Evolutionary conservation across 768 basidiomycete genomes (phyloP), one percentile per base, ranked within the genome.

Genomic region (Kwoniella europaea): DNA sequence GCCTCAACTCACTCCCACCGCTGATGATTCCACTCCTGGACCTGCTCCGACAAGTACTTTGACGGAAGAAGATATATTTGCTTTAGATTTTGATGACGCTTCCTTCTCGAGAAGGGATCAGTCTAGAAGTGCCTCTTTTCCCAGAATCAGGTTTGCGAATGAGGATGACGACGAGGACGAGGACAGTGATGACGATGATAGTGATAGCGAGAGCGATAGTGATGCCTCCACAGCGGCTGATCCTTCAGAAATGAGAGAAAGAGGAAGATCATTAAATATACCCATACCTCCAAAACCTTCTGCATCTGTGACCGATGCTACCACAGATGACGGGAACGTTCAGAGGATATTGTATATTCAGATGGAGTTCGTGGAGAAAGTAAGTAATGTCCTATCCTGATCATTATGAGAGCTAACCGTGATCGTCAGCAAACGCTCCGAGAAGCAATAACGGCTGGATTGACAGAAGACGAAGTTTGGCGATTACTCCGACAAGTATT

Each of bases 401-500:
- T 44, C 27, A 22, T 62, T 42, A 67, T 42, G 16, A 27, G 3
- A 13, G 10, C 27, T 24, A 43, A 22, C 50, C 18, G 53, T 58
- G 58, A 43, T 52, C 20, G 10, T n/a, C 57, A 91, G 24, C 93
- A 96, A 84, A 98, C 94, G 0, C 82, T 98, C 78, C 89, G 88
- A 82, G 94, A 97, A 87, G 92, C 90, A 29, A 43, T 79, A 42
- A 42, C 35, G 43, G 91, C 93, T 74, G 91, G 92, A 1, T 84
- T 98, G 7, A 86, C 88, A 0, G 92, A 94, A 83, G 90, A 91
- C 58, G 92, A 96, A 70, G 90, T 90, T 0, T 98, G 95, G 95
- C 85, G 91, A 22, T 84, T 97, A 15, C 93, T 98, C 80, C 89
- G 91, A 63, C 93, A 98, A 83, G 89, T 94, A 46, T 83, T 96